Evolutionary conservation across 2,329 filamentous ascomycete species (phyloP), one percentile per base, ranked within the genome.

Genomic region (Fusarium pilosicola): DNA sequence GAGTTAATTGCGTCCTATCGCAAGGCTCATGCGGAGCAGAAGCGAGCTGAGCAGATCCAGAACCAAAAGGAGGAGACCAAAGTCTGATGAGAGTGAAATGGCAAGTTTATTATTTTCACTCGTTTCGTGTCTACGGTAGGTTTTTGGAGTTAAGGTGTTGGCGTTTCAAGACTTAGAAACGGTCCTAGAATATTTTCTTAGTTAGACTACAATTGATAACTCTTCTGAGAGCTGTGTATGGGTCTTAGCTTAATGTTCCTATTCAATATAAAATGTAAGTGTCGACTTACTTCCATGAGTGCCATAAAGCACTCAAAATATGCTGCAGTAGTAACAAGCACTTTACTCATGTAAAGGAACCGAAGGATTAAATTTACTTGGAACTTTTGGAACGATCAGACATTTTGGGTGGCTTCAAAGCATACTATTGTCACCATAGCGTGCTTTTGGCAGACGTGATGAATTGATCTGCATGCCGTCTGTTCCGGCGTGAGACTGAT

Each of bases 341-440:
- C 3, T 34, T 3, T 2, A 8, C 7, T 20, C 2, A 6, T 15
- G 6, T 5, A 34, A 13, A 13, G 0, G 3, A 11, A 11, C 12
- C 6, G 13, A 34, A 26, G 3, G 13, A 20, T 36, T 8, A 1
- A 14, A 3, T 24, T 11, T 3, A n/a, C n/a, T 52, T 20, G 17
- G 48, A 20, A 24, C 48, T 52, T 52, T 52, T 52, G 30, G 9
- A 34, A 24, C 12, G n/a, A 24, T 34, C 48, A 26, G 30, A 36
- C 30, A 15, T 36, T 20, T 5, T 52, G 17, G 17, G n/a, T 26
- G n/a, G 13, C 30, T 8, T 14, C 4, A 22, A 12, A 17, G 18
- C 13, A 7, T 20, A 54, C 5, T 26, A 38, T 36, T 38, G 0
- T 22, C 0, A 24, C n/a, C 2, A 9, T 9, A 20, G 13, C 49